phyloP scores from a whole-genome alignment of 371 early-diverging fungal species.

The Rhizomucor pusillus region DNA sequence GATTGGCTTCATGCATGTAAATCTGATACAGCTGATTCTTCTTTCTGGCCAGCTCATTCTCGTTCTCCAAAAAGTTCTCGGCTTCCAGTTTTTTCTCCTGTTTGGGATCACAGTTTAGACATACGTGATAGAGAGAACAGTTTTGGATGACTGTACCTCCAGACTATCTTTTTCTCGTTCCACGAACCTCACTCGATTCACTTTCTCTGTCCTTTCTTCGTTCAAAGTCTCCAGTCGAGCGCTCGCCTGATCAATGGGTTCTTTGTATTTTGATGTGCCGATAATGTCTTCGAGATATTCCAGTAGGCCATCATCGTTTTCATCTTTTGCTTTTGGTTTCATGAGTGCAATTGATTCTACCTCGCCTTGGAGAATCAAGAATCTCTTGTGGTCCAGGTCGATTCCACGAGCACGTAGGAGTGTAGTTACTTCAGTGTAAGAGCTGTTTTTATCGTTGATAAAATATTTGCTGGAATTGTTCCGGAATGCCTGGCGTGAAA shows the following conservation, averaged over 20 bases:
- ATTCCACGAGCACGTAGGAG: conserved; percentile 90
- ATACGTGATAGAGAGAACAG: too few species aligned
- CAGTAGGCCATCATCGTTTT: conserved; percentile 95
- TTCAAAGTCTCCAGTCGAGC: conserved; percentile 69
- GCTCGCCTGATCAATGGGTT: conserved; percentile 79
- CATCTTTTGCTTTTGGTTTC: conserved; percentile 95
- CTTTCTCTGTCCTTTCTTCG: conserved; percentile 78
- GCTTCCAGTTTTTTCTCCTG: conserved; percentile 83
- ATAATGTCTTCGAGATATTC: conserved; percentile 99
- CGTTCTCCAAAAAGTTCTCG: conserved; percentile 72
- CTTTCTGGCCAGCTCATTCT: conserved; percentile 74
- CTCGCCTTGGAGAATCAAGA: conserved; percentile 99
- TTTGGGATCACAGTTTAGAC: too few species aligned
- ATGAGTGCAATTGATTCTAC: conserved; percentile 99
- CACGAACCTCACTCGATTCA: conserved; percentile 83
- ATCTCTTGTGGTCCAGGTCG: conserved; percentile 99
- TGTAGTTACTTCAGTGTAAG: conserved; percentile 83
- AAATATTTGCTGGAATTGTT: conserved; percentile 78
- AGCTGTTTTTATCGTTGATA: conserved; percentile 73
- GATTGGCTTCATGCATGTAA: conserved; percentile 48
- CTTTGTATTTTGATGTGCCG: conserved; percentile 92
- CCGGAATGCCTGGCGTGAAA: conserved; percentile 79
- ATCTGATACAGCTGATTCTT: conserved; percentile 79
- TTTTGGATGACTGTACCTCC: conserved; percentile 41
- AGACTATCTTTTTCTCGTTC: conserved; percentile 79